Conservation (phyloP, 345 rosid species). For the Cardiospermum halicacabum region DNA sequence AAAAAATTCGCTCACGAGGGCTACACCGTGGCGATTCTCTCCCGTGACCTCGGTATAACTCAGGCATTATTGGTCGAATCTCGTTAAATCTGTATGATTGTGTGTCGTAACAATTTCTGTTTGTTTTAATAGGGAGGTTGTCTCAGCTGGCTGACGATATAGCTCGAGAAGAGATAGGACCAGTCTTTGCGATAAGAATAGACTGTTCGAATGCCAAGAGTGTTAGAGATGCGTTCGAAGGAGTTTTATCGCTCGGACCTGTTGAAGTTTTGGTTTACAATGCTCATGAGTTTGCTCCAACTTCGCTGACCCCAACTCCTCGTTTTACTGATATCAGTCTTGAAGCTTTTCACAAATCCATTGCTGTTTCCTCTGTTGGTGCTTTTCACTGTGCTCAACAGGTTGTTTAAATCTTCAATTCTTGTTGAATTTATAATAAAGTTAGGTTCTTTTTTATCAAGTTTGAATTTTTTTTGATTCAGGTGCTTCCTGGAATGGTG, state of each 20-base stretch:
- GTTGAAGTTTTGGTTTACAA: slow-evolving; percentile 88
- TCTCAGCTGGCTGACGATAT: slow-evolving; percentile 91
- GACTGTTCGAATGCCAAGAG: slow-evolving; percentile 87
- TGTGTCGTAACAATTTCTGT: too few relatives aligned
- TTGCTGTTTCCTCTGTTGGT: slow-evolving; percentile 67
- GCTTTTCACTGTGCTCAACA: slow-evolving; percentile 89
- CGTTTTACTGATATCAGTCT: slow-evolving; percentile 57
- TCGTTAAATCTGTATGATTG: too few relatives aligned
- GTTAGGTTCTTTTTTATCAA: too few relatives aligned
- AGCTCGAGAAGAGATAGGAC: slow-evolving; percentile 90
- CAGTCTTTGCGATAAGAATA: slow-evolving; percentile 89
- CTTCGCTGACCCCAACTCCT: slow-evolving; percentile 48
- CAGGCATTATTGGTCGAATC: too few relatives aligned
- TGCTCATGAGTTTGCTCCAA: slow-evolving; percentile 56
- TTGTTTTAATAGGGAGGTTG: slow-evolving; percentile 69
- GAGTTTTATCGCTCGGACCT: slow-evolving; percentile 85
- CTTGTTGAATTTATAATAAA: too few relatives aligned
- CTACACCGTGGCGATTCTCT: slow-evolving; percentile 90
- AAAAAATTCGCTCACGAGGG: slow-evolving; percentile 95
- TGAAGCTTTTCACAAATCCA: slow-evolving; percentile 74
- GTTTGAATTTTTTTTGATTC: too few relatives aligned
- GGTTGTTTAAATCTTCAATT: too few relatives aligned
- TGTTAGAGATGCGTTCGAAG: slow-evolving; percentile 90
- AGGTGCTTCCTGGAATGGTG: slow-evolving; percentile 89
- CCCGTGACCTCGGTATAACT: slow-evolving; percentile 92